Conservation (phyloP, 163 green algal genomes). For the Scenedesmus sp. region DNA sequence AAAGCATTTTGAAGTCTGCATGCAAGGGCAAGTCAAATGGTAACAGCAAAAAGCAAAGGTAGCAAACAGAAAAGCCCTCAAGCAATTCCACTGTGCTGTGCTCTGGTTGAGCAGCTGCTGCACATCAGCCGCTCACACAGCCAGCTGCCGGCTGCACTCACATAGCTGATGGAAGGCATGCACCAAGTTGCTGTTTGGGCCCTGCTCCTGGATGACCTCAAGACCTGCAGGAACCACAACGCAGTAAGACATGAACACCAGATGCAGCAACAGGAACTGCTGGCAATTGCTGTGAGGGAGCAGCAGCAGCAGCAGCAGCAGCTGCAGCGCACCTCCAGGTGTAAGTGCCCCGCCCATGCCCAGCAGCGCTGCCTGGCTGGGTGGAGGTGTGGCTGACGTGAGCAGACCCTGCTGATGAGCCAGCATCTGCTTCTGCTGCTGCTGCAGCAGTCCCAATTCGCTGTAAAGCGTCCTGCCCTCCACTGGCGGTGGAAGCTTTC, state of each 20-base stretch:
- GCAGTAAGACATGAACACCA: not conserved
- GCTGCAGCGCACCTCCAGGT: conserved; percentile 34
- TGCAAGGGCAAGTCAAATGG: no score
- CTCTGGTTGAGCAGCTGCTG: not conserved
- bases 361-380: conserved; percentile 1
- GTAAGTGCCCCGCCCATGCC: conserved; percentile 29
- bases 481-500: conserved; percentile 90
- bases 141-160: conserved; percentile 55
- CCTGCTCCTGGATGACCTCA: conserved; percentile 78
- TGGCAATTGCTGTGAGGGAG: conserved; percentile 1
- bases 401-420: conserved; percentile 12
- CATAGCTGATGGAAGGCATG: conserved; percentile 72
- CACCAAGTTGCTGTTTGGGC: conserved; percentile 54
- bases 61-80: no score
- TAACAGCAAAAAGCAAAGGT: no score
- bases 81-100: not conserved
- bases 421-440: conserved; percentile 52
- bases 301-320: not conserved
- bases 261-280: not conserved
- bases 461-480: conserved; percentile 84
- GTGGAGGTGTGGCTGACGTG: conserved; percentile 17
- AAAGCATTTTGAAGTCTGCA: no score
- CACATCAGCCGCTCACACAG: no score
- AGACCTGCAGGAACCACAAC: conserved; percentile 63
- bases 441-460: conserved; percentile 75